phyloP scores from a whole-genome alignment of 1,284 basidiomycete species.

The Ustilago hordei region DNA sequence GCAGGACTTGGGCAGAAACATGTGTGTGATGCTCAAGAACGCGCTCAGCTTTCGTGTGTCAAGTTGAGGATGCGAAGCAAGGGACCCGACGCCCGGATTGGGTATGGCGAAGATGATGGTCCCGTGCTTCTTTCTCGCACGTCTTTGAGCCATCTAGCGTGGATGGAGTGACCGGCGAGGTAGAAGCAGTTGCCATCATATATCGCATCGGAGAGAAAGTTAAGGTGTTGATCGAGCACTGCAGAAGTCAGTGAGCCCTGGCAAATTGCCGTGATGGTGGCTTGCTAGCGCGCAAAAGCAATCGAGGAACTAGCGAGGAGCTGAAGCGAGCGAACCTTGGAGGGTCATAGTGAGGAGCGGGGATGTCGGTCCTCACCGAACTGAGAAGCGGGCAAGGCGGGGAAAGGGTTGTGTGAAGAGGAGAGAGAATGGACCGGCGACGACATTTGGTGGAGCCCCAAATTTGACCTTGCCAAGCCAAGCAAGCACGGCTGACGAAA shows the following conservation, averaged over 20 bases:
- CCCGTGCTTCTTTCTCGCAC: not conserved
- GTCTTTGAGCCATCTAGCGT: not conserved
- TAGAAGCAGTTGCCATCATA: not conserved
- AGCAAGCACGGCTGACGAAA: not conserved
- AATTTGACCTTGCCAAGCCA: not conserved
- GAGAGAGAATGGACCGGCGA: not conserved
- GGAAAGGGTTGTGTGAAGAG: not conserved
- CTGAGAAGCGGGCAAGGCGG: not conserved
- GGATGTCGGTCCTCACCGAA: not conserved
- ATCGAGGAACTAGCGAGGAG: not conserved
- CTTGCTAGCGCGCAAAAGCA: constrained; percentile 1
- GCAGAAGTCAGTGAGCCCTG: not conserved
- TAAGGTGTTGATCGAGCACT: not conserved
- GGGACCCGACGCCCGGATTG: too few species aligned
- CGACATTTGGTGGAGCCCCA: not conserved
- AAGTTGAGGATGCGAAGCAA: too few species aligned
- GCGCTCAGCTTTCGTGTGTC: too few species aligned
- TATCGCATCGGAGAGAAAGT: not conserved
- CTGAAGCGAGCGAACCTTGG: not conserved
- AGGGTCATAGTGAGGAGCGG: not conserved
- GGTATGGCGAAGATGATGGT: not conserved
- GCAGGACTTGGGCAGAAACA: too few species aligned
- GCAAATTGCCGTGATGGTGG: not conserved
- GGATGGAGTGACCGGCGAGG: not conserved
- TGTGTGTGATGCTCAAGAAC: too few species aligned